phyloP scores from a whole-genome alignment of 768 basidiomycete genomes.

The Daedaleopsis sinensis region DNA sequence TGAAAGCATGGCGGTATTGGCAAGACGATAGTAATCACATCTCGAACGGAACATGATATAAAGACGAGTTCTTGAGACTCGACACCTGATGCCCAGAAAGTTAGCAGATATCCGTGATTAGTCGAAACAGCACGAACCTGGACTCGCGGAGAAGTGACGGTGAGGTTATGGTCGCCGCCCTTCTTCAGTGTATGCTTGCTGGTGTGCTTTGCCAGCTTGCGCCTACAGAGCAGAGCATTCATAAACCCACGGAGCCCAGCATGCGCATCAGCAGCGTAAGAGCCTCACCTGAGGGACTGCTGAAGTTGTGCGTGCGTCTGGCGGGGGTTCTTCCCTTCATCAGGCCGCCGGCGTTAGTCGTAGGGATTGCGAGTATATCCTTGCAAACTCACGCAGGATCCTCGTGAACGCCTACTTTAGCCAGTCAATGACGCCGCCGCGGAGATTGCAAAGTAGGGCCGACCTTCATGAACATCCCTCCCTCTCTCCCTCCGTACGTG shows the following conservation, averaged over 20 bases:
- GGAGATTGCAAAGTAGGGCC: too few species aligned
- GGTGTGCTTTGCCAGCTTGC: constrained; percentile 14
- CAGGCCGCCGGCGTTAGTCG: too few species aligned
- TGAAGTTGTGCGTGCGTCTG: constrained; percentile 10
- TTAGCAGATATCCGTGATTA: neutral
- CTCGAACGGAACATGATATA: neutral
- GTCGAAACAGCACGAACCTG: neutral
- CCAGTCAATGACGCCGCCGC: neutral
- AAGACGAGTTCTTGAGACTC: neutral
- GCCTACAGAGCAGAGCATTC: neutral
- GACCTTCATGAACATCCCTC: constrained; percentile 22
- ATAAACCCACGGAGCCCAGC: too few species aligned
- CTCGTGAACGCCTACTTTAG: constrained; percentile 14
- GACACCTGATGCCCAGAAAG: neutral
- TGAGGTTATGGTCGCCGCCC: neutral
- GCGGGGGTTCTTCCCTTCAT: constrained; percentile 5
- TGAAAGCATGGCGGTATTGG: too few species aligned
- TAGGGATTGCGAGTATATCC: neutral
- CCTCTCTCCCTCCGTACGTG: constrained; percentile 8
- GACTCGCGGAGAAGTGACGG: neutral
- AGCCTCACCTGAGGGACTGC: constrained; percentile 10
- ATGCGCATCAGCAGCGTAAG: too few species aligned
- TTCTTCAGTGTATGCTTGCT: constrained; percentile 4
- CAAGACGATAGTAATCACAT: neutral
- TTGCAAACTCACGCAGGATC: constrained; percentile 8